These are phyloP conservation scores for Beauveria scarabaeidicola DNA, from an alignment of 2,329 filamentous ascomycete genomes.

Conservation along the genomic window DNA sequence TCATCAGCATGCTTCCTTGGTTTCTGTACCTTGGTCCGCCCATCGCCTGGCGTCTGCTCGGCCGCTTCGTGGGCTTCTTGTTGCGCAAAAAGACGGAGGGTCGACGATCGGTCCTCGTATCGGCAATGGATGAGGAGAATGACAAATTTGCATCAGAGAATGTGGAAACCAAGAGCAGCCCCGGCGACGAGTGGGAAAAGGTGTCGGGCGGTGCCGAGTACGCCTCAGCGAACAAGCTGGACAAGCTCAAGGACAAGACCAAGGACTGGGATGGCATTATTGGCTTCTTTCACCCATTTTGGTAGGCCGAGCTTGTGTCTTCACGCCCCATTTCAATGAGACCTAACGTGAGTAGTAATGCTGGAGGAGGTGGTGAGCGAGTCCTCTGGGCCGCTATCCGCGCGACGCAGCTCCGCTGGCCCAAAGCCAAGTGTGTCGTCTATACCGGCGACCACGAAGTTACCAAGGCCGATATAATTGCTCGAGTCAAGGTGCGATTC, in stretches of 20 bases:
- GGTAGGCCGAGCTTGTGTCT: slow-evolving; percentile 44
- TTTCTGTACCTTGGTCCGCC: slow-evolving; percentile 25
- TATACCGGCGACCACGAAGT: slow-evolving; percentile 94
- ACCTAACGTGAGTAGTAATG: slow-evolving; percentile 55
- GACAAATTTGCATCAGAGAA: slow-evolving; percentile 27
- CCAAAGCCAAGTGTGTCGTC: slow-evolving; percentile 78
- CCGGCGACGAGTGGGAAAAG: slow-evolving; percentile 63
- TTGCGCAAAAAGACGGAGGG: slow-evolving; percentile 56
- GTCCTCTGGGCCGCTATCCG: slow-evolving; percentile 94
- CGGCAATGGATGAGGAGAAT: slow-evolving; percentile 40
- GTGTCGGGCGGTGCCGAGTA: slow-evolving; percentile 42
- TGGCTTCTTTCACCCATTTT: slow-evolving; percentile 97
- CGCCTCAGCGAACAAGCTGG: slow-evolving; percentile 25
- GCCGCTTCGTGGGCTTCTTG: slow-evolving; percentile 47
- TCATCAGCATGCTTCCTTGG: slow-evolving; percentile 21
- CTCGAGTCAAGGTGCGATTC: slow-evolving; percentile 57
- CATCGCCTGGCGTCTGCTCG: slow-evolving; percentile 30
- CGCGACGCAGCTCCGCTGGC: slow-evolving; percentile 82
- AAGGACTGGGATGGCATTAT: slow-evolving; percentile 75
- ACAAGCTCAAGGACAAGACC: slow-evolving; percentile 27
- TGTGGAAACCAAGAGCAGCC: slow-evolving; percentile 24
- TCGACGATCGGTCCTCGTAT: slow-evolving; percentile 49
- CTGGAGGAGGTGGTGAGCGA: slow-evolving; percentile 88
- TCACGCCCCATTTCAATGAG: neutral
- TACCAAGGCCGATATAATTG: slow-evolving; percentile 69